Percentiles rank a stretch among this genome's conserved stretches.
These are phyloP conservation scores for Thuja plicata DNA, from an alignment of 83 land plant species.

Conservation along the genomic window DNA sequence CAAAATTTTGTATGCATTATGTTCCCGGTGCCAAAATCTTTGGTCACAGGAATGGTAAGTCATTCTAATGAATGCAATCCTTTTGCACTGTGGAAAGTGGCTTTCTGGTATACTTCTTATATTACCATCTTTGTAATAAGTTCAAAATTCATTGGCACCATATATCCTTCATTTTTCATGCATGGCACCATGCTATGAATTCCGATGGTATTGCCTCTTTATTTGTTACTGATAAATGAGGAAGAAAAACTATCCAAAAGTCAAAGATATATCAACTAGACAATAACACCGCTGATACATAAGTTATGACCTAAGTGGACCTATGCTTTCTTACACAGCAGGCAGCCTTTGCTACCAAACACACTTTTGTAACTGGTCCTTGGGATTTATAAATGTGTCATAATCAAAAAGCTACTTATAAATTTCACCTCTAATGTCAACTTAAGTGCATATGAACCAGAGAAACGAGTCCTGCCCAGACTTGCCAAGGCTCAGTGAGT, in stretches of 20 bases:
- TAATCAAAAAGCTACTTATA: neutral
- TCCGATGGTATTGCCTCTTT: neutral
- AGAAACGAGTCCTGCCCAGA: too few species aligned
- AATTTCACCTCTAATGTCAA: neutral
- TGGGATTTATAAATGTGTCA: neutral
- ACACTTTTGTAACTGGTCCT: neutral
- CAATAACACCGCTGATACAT: neutral
- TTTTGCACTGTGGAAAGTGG: neutral
- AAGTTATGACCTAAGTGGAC: neutral
- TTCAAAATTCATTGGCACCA: neutral
- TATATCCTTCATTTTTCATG: neutral
- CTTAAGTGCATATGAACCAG: neutral
- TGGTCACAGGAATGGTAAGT: too few species aligned
- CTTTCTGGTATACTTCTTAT: neutral
- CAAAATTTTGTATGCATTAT: neutral
- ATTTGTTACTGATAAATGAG: neutral
- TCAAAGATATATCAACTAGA: neutral
- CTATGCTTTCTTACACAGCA: neutral
- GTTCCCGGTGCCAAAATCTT: neutral
- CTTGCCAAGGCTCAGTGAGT: too few species aligned
- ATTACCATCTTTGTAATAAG: neutral
- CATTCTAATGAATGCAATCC: neutral
- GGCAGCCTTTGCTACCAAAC: neutral
- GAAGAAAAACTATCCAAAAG: neutral
- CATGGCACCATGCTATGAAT: neutral